Conservation (phyloP, 257 asterid genomes). For the Solanum raphanifolium region DNA sequence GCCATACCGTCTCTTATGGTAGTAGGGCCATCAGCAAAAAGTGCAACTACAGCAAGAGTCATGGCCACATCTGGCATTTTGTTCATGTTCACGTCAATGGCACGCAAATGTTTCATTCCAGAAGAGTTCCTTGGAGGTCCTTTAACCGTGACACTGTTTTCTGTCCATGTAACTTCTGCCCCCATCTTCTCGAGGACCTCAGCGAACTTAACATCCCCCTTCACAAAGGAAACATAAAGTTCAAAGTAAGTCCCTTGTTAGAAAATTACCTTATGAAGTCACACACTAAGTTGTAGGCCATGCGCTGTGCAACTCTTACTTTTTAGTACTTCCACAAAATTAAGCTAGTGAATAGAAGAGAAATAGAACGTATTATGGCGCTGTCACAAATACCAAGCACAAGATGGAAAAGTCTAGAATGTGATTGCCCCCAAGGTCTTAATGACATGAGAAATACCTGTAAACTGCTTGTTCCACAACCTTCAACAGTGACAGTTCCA, state of each 20-base stretch:
- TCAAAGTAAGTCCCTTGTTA: too few relatives aligned
- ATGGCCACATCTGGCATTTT: conserved; percentile 99
- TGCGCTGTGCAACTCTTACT: too few relatives aligned
- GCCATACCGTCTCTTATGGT: conserved; percentile 83
- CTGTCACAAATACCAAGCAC: too few relatives aligned
- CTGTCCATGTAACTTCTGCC: conserved; percentile 86
- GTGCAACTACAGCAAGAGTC: conserved; percentile 98
- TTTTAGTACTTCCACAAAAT: too few relatives aligned
- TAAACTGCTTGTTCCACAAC: conserved; percentile 94
- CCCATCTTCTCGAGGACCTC: conserved; percentile 97
- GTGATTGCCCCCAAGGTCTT: too few relatives aligned
- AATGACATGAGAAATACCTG: conserved; percentile 40
- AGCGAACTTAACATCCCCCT: conserved; percentile 91
- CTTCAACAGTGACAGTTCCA: conserved; percentile 87
- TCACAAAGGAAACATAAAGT: background rate
- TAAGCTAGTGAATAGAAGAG: too few relatives aligned
- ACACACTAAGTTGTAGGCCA: too few relatives aligned
- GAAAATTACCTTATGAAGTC: too few relatives aligned
- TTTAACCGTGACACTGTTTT: conserved; percentile 84
- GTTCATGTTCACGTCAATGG: conserved; percentile 88
- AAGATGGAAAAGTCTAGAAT: too few relatives aligned
- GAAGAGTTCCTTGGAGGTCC: conserved; percentile 56
- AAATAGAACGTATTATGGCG: too few relatives aligned
- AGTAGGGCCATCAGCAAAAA: conserved; percentile 88
- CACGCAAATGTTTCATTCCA: conserved; percentile 74